Evolutionary conservation across 164 flowering plant species (phyloP).

Genomic region (Warburgia ugandensis): DNA sequence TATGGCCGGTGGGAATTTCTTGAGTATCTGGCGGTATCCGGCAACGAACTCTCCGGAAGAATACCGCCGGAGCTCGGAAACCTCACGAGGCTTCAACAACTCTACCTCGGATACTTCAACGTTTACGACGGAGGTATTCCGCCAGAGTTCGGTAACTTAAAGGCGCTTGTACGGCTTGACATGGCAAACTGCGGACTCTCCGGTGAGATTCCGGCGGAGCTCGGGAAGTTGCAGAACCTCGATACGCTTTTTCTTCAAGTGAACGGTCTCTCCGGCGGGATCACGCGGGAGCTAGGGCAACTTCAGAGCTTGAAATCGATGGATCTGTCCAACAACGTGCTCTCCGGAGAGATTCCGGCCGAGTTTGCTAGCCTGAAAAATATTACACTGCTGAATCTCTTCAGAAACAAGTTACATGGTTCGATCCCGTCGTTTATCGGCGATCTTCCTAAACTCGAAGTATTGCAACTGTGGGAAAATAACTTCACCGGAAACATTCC

Average conservation of each 20-base stretch:
- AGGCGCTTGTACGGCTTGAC: constrained; percentile 57
- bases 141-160: constrained; percentile 62
- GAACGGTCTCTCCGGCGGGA: constrained; percentile 55
- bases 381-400: constrained; percentile 73
- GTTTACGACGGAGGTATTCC: constrained; percentile 66
- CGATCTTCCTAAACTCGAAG: constrained; percentile 74
- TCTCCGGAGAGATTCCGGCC: constrained; percentile 71
- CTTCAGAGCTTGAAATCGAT: constrained; percentile 73
- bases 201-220: constrained; percentile 73
- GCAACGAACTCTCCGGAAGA: constrained; percentile 66
- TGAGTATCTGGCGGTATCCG: constrained; percentile 86
- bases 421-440: constrained; percentile 76
- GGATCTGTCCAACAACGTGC: constrained; percentile 82
- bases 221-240: constrained; percentile 62
- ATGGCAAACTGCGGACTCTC: constrained; percentile 74
- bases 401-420: constrained; percentile 82
- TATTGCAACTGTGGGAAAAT: constrained; percentile 93
- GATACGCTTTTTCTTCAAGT: constrained; percentile 86
- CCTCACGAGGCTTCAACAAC: constrained; percentile 52
- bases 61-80: constrained; percentile 79
- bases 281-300: constrained; percentile 58
- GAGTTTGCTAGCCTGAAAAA: constrained; percentile 53
- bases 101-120: constrained; percentile 83
- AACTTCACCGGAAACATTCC: constrained; percentile 90
- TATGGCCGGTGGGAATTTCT: constrained; percentile 51